Conservation (phyloP, 371 early-diverging fungal genomes). For the Mortierella sp. region DNA sequence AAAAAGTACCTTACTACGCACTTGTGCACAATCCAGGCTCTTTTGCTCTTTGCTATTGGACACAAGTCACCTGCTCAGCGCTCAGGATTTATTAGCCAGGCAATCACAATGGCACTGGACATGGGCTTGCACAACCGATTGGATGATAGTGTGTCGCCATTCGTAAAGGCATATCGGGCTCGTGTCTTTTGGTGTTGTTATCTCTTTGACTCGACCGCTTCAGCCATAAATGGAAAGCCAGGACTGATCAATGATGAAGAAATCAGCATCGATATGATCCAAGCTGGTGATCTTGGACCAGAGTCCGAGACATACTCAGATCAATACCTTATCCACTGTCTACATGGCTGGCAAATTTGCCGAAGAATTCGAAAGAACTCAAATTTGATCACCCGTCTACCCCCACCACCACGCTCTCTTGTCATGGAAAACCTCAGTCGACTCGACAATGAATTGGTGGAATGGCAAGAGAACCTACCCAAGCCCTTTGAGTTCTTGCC, state of each 20-base stretch:
- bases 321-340: constrained; percentile 45
- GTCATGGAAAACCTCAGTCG: constrained; percentile 32
- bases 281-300: constrained; percentile 43
- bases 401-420: constrained; percentile 26
- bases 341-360: constrained; percentile 49
- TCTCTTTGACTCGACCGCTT: constrained; percentile 48
- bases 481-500: constrained; percentile 41
- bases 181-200: constrained; percentile 53
- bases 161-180: constrained; percentile 37
- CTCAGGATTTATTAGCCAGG: constrained; percentile 52
- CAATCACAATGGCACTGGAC: constrained; percentile 52
- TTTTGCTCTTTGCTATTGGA: constrained; percentile 52
- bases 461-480: constrained; percentile 47
- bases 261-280: constrained; percentile 36
- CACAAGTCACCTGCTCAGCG: constrained; percentile 52
- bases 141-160: constrained; percentile 23
- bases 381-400: constrained; percentile 27
- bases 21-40: constrained; percentile 48
- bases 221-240: constrained; percentile 49
- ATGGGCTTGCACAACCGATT: constrained; percentile 45
- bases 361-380: constrained; percentile 53
- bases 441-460: constrained; percentile 47
- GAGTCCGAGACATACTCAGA: constrained; percentile 44
- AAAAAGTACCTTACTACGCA: constrained; percentile 54
- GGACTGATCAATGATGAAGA: constrained; percentile 52